Base-by-base conservation (phyloP, 225 moss, liverwort and hornwort species). In the Polytrichum formosum region DNA sequence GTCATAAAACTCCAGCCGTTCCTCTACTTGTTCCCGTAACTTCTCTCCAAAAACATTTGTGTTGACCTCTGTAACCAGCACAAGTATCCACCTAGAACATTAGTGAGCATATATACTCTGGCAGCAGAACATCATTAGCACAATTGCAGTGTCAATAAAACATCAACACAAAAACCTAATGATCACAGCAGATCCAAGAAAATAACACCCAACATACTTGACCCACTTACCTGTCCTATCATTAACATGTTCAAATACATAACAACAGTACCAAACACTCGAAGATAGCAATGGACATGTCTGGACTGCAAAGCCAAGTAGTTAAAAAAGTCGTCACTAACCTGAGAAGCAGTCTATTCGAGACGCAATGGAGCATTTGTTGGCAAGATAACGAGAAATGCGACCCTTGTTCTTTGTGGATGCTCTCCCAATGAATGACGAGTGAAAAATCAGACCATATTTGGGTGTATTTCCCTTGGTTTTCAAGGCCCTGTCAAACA, bases 271-370 rank as follows among this genome's bases (percentile, higher is more conserved):
- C 13, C 13, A 4, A 46, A 46, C 13, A 46, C 46, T 13, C 4
- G 13, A 46, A 46, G 13, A 46, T 46, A 46, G 46, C 13, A 46
- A 46, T 13, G 46, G 2, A 35, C 35, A 35, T 35, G 35, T 35
- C 35, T 35, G 35, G 46, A 13, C 16, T 9, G 46, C 16, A 46
- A 3, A 46, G 13, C 3, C 46, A 16, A 46, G 10, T 46, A 46
- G 16, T 16, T 13, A 46, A 7, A 46, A 46, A 13, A 13, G 0
- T 4, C 22, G 6, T 30, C 16, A 26, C 29, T 54, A 56, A 97
- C 96, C 96, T 68, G 90, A 91, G 77, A 97, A 97, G 70, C 96
- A 97, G 75, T 97, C 96, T 28, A 97, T 93, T 76, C 96, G 85
- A 7, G 96, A 97, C 2, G 93, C 96, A 69, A 97, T 97, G 2